phyloP scores from a whole-genome alignment of 176 grass and related monocot species.

The Tuctoria greenei region DNA sequence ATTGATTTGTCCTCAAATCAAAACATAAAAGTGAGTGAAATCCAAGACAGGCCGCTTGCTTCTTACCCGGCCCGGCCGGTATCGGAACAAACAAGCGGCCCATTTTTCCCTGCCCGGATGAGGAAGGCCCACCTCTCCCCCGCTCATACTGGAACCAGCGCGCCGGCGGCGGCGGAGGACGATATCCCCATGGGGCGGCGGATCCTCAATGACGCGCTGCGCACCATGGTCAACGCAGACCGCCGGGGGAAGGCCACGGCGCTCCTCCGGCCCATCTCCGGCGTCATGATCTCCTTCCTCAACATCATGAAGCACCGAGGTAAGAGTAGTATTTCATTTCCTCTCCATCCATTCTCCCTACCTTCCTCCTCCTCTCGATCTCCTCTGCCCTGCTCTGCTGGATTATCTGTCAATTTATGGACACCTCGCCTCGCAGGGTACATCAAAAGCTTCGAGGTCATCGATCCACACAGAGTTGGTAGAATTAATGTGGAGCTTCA shows the following conservation, averaged over 20 bases:
- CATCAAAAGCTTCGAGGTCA: slow-evolving; percentile 80
- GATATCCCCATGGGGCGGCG: slow-evolving; percentile 61
- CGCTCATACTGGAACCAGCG: too few species aligned
- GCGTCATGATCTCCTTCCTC: slow-evolving; percentile 89
- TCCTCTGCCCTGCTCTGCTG: too few species aligned
- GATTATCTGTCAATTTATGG: too few species aligned
- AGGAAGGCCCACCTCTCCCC: too few species aligned
- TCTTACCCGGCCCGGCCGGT: too few species aligned
- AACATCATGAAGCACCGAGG: slow-evolving; percentile 96
- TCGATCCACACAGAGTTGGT: slow-evolving; percentile 84
- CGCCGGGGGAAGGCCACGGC: slow-evolving; percentile 61
- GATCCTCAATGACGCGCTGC: slow-evolving; percentile 87
- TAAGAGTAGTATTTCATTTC: too few species aligned
- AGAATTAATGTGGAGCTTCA: slow-evolving; percentile 80
- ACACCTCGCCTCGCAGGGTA: slow-evolving; percentile 60
- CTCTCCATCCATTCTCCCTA: not conserved
- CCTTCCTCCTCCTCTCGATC: not conserved
- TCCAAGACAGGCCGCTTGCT: too few species aligned
- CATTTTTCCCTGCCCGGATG: too few species aligned
- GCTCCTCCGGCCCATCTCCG: slow-evolving; percentile 79
- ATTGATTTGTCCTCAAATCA: too few species aligned
- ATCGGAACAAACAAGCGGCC: too few species aligned
- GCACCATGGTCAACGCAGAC: slow-evolving; percentile 86
- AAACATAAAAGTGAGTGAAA: too few species aligned
- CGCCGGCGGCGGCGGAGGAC: not conserved